Base-by-base conservation (phyloP, 177 flowering plant genomes). In the Vitis hybrid region DNA sequence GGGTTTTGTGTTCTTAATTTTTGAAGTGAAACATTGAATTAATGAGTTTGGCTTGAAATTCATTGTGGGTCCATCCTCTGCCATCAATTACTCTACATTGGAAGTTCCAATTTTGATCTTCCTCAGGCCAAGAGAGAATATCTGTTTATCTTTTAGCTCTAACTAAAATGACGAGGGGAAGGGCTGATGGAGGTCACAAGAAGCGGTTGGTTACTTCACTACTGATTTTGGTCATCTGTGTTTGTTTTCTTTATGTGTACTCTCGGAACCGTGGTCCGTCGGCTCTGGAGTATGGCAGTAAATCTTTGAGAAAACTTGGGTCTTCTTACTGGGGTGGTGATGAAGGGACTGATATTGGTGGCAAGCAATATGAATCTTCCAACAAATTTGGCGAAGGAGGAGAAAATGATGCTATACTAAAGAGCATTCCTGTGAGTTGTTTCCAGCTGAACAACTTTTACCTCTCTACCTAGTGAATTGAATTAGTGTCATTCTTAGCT, bases 321-420 rank as follows among this genome's bases (percentile, higher is more conserved):
- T 76, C 82, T 55, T 72, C 81, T 55, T 81, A 81, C 63, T 68
- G 71, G 76, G 79, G 85, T 51, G 80, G 70, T 49, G 83, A 80
- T 55, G 81, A 78, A 15, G 82, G 71, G n/a, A 29, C 69, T 71
- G 77, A 62, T 65, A 22, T 29, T 39, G 72, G 51, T 16, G 58
- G 64, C 51, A 65, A 50, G 18, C 29, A 55, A 39, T 39, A 67
- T 50, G 66, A 57, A 9, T 51, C 67, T 67, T 64, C 78, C 22
- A 45, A 51, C 33, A 71, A 29, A 51, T 18, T 51, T 33, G 72
- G 52, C 45, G 70, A 66, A 22, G 67, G 58, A 51, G 73, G 51
- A 18, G 74, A 70, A 9, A 76, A 79, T 67, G 75, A 49, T 72
- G 22, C 67, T 64, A 16, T 65, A 10, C 67, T 51, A 13, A 81